These are phyloP conservation scores for Phytophthora foliorum DNA, from an alignment of 352 stramenopile genomes.

Conservation along the genomic window DNA sequence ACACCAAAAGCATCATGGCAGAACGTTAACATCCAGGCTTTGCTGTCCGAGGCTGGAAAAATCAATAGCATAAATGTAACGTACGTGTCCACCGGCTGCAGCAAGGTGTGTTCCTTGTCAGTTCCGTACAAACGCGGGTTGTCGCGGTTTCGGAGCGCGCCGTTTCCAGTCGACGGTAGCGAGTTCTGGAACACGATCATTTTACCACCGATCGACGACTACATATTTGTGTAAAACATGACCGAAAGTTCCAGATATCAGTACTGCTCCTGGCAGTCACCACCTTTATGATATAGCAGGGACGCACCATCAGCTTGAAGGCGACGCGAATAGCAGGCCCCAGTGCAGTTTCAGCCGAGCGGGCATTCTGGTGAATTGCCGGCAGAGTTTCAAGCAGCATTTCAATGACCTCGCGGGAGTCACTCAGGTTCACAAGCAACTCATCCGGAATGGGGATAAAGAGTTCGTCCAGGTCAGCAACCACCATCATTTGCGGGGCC, in stretches of 20 bases:
- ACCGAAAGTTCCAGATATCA: slow-evolving; percentile 6
- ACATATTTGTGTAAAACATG: slow-evolving; percentile 1
- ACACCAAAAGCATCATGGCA: not conserved
- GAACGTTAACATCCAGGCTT: no score
- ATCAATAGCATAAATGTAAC: slow-evolving; percentile 14
- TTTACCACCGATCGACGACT: slow-evolving; percentile 89
- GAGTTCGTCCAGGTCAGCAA: slow-evolving; percentile 88
- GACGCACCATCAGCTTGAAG: slow-evolving; percentile 97
- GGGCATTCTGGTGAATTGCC: slow-evolving; percentile 87
- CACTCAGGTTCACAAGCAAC: slow-evolving; percentile 97
- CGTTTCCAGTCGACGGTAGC: slow-evolving; percentile 80
- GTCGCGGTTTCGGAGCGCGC: slow-evolving; percentile 86
- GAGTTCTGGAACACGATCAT: slow-evolving; percentile 92
- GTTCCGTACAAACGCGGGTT: slow-evolving; percentile 84
- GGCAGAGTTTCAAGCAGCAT: slow-evolving; percentile 96
- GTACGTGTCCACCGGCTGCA: slow-evolving; percentile 89
- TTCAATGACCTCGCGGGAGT: slow-evolving; percentile 96
- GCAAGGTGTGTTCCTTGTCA: slow-evolving; percentile 92
- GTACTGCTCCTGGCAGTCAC: slow-evolving; percentile 28
- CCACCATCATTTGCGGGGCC: slow-evolving; percentile 91
- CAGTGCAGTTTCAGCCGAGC: slow-evolving; percentile 81
- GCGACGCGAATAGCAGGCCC: slow-evolving; percentile 94
- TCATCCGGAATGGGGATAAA: slow-evolving; percentile 96
- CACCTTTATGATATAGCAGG: slow-evolving; percentile 74
- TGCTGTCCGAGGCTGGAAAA: not conserved